Evolutionary conservation across 1,284 basidiomycete genomes (phyloP), one percentile per base, ranked within the genome.

Genomic region (Microbotryomycetes sp.): DNA sequence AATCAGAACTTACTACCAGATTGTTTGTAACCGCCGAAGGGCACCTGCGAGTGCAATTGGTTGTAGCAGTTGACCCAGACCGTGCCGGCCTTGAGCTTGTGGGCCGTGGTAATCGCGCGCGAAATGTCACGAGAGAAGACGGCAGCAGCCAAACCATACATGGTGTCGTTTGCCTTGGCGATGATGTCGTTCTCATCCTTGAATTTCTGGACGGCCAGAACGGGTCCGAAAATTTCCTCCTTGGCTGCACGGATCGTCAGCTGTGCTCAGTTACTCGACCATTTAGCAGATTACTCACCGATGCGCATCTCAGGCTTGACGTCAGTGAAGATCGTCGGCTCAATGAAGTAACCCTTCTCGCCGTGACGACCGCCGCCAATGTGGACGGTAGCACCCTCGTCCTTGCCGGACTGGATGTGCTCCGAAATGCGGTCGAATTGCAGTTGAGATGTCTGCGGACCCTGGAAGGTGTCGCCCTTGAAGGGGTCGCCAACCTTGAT

Each of bases 11-110:
- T 18, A 41, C 35, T 66, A 27, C 70, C 72, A 26, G 62, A 70
- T 52, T 71, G 83, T 82, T 93, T 94, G 83, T 81, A 93, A 30
- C 91, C 91, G 64, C 91, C 90, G 75, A 93, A 93, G 13, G 60
- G 59, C 24, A 58, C 56, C 29, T 59, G 56, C 45, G 56, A 52
- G 72, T 86, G 76, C 21, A 88, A 75, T 71, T 80, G 77, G 77
- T 88, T 89, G 70, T 81, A 80, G 66, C 83, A 87, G 79, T 93
- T 92, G 70, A 89, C 76, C 83, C 81, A 77, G 52, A 74, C 67
- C 41, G 51, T 91, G 35, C 92, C 92, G 3, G 90, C 89, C 70
- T 89, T 82, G 65, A 97, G 79, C 67, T 77, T 80, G 76, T 89
- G 83, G 7, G 89, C 87, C 7, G 86, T 85, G 59, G 81, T 78